Percentiles rank a stretch among this genome's conserved stretches.
These are phyloP conservation scores for Trypanosoma caninum DNA, from an alignment of 208 protist species.

Conservation along the genomic window DNA sequence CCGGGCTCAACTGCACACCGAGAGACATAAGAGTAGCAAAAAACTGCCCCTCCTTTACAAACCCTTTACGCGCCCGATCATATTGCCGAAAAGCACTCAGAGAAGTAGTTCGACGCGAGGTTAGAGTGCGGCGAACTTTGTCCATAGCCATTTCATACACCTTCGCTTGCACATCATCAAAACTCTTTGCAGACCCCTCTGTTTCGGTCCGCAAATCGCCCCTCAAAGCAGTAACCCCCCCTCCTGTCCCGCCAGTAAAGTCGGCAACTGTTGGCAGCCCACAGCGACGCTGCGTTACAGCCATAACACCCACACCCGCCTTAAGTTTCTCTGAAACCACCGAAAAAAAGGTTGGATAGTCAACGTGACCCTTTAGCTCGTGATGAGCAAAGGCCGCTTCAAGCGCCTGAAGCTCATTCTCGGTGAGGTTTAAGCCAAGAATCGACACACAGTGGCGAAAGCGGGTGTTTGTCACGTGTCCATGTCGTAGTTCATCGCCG, in stretches of 20 bases:
- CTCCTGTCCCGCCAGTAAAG: background rate
- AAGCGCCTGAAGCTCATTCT: slow-evolving; percentile 45
- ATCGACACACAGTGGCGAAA: slow-evolving; percentile 77
- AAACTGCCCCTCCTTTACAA: slow-evolving; percentile 86
- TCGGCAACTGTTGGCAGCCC: slow-evolving; percentile 16
- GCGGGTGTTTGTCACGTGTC: slow-evolving; percentile 63
- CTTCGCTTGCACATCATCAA: slow-evolving; percentile 14
- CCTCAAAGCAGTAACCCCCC: too few relatives aligned
- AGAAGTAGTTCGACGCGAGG: slow-evolving; percentile 43
- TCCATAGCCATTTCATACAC: slow-evolving; percentile 34
- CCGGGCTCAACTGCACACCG: slow-evolving; percentile 63
- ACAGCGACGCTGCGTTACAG: slow-evolving; percentile 42
- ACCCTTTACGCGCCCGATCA: slow-evolving; percentile 65
- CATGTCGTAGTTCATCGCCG: slow-evolving; percentile 79
- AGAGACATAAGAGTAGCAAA: slow-evolving; percentile 73
- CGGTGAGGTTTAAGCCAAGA: slow-evolving; percentile 64
- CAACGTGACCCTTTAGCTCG: slow-evolving; percentile 34
- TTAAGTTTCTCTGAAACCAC: slow-evolving; percentile 50
- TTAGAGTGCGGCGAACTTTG: slow-evolving; percentile 47
- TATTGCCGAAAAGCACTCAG: slow-evolving; percentile 78
- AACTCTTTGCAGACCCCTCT: background rate
- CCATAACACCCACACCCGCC: slow-evolving; percentile 42
- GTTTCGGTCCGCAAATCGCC: background rate
- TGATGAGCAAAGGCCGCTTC: slow-evolving; percentile 48
- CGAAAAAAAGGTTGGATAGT: slow-evolving; percentile 68